phyloP scores from a whole-genome alignment of 331 rosid genomes.

The Phaseolus coccineus region DNA sequence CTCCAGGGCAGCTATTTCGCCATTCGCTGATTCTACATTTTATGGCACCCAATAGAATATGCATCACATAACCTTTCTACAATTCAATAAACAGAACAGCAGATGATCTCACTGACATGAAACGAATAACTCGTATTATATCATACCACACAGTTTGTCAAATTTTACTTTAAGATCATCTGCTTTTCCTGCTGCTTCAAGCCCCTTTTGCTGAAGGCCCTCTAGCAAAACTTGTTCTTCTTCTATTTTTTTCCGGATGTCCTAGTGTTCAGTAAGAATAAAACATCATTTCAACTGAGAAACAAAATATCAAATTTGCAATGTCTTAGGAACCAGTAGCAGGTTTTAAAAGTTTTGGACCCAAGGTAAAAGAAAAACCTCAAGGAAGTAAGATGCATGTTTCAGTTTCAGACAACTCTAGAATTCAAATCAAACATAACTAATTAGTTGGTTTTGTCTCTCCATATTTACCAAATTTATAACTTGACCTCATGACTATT shows the following conservation, averaged over 20 bases:
- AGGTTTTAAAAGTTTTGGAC: slow-evolving; percentile 4
- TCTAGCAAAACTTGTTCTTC: slow-evolving; percentile 53
- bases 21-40: slow-evolving; percentile 68
- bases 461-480: slow-evolving; percentile 27
- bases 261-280: slow-evolving; percentile 56
- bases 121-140: slow-evolving; percentile 36
- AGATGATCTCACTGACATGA: slow-evolving; percentile 29
- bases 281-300: slow-evolving; percentile 12
- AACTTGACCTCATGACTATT: slow-evolving; percentile 4
- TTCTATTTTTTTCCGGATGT: slow-evolving; percentile 53
- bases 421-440: not conserved
- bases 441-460: slow-evolving; percentile 25
- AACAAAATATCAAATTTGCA: slow-evolving; percentile 18
- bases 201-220: slow-evolving; percentile 51
- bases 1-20: slow-evolving; percentile 69
- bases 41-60: slow-evolving; percentile 32
- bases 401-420: slow-evolving; percentile 25
- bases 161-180: slow-evolving; percentile 63
- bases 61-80: slow-evolving; percentile 40
- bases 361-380: slow-evolving; percentile 12
- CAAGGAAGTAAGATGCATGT: slow-evolving; percentile 12
- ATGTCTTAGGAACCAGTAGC: slow-evolving; percentile 7
- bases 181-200: slow-evolving; percentile 65
- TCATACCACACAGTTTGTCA: slow-evolving; percentile 75
- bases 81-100: slow-evolving; percentile 18